Evolutionary conservation across 257 asterid genomes (phyloP).

Genomic region (Solanum medicagineum): DNA sequence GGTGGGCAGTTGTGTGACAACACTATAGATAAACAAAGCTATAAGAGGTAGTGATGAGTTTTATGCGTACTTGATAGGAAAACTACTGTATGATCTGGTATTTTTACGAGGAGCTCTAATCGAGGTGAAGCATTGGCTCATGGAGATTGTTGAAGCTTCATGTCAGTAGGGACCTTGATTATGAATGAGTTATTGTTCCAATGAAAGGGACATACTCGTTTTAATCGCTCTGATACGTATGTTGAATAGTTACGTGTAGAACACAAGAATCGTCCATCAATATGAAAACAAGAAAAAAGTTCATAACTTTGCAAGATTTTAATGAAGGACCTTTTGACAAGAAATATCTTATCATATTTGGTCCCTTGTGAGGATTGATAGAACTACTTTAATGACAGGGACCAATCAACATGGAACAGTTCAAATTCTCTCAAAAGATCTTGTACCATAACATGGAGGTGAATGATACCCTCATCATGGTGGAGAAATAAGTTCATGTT

Average conservation of each 20-base stretch:
- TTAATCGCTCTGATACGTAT: background rate
- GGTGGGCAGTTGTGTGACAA: background rate
- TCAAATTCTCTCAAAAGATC: background rate
- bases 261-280: background rate
- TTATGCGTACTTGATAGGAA: background rate
- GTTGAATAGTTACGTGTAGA: background rate
- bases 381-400: background rate
- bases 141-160: background rate
- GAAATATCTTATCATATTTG: background rate
- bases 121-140: background rate
- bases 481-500: background rate
- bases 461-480: background rate
- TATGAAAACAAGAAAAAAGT: background rate
- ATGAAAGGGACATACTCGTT: background rate
- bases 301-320: background rate
- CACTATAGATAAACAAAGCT: background rate
- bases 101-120: background rate
- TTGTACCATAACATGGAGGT: background rate
- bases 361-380: background rate
- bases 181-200: background rate
- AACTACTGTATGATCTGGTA: background rate
- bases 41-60: background rate
- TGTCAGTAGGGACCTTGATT: background rate
- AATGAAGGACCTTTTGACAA: background rate
- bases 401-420: background rate